A percentile compares a stretch with the other conserved stretches of the same genome.
phyloP scores from a whole-genome alignment of 2,329 filamentous ascomycete species.

The Microdochium trichocladiopsis region DNA sequence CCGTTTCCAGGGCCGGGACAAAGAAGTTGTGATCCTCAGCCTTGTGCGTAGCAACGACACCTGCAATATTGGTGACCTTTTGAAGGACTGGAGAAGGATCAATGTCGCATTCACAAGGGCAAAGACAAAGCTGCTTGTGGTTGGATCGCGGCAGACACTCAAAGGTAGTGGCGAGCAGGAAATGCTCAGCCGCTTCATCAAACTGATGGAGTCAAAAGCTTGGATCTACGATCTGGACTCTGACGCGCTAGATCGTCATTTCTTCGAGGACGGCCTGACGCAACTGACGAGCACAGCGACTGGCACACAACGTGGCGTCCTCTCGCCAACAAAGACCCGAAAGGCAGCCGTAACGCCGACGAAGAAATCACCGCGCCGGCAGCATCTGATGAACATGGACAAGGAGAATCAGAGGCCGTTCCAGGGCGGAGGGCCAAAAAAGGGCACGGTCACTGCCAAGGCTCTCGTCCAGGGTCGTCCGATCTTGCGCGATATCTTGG shows the following conservation, averaged over 20 bases:
- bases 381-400: constrained; percentile 8
- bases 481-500: constrained; percentile 41
- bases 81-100: constrained; percentile 87
- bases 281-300: constrained; percentile 30
- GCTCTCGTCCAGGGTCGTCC: constrained; percentile 59
- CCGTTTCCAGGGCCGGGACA: constrained; percentile 93
- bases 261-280: constrained; percentile 53
- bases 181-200: constrained; percentile 69
- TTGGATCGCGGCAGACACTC: constrained; percentile 77
- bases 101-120: constrained; percentile 95
- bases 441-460: constrained; percentile 50
- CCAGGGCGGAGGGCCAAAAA: constrained; percentile 42
- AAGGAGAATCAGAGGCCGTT: constrained; percentile 38
- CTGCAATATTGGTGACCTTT: constrained; percentile 77
- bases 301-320: constrained; percentile 6
- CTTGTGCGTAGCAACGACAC: constrained; percentile 83
- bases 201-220: constrained; percentile 66
- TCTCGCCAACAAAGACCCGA: constrained; percentile 14
- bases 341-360: constrained; percentile 14
- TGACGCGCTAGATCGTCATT: constrained; percentile 59
- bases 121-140: constrained; percentile 81
- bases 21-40: constrained; percentile 82
- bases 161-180: constrained; percentile 66
- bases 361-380: constrained; percentile 2
- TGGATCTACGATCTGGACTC: constrained; percentile 73